Evolutionary conservation across 2,329 filamentous ascomycete species (phyloP), one percentile per base, ranked within the genome.

Genomic region (Phialocephala sp.): DNA sequence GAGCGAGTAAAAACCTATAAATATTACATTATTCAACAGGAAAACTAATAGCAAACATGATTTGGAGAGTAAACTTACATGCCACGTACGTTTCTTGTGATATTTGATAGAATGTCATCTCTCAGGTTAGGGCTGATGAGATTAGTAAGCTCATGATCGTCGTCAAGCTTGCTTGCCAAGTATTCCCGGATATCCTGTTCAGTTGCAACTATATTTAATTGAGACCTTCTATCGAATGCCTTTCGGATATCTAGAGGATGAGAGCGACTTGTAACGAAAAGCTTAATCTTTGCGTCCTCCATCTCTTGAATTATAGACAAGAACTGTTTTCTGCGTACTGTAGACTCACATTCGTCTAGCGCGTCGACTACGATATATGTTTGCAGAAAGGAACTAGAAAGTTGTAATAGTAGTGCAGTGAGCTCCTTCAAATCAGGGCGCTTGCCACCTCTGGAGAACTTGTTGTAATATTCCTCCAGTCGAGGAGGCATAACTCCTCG

Each of bases 1-100:
- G 70, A 18, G 78, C 79, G 15, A 68, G 59, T 37, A 69, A 61
- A 59, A 69, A 71, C 65, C 67, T 65, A 32, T 41, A 8, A 36
- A 36, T 2, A 56, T 27, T 8, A 36, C 11, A 36, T 32, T 12
- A 12, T 27, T 36, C n/a, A 56, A 18, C 2, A 32, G 11, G 3
- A 36, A n/a, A 56, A 56, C 11, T 32, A 8, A 56, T 6, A 56
- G 2, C 11, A 41, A 8, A 41, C 2, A 41, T 12, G 37, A 41
- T 41, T 41, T 41, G 11, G 11, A 8, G 11, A 41, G 2, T 18
- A 12, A 41, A 41, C 37, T 5, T 41, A 41, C 37, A 41, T 4
- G 37, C 37, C 37, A 8, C 37, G 11, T 18, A 41, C 15, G 11
- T 41, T 41, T 3, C 37, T 41, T 41, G 37, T 32, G 6, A 32